These are phyloP conservation scores for Abrus precatorius DNA, from an alignment of 306 rosid genomes.

Conservation along the genomic window DNA sequence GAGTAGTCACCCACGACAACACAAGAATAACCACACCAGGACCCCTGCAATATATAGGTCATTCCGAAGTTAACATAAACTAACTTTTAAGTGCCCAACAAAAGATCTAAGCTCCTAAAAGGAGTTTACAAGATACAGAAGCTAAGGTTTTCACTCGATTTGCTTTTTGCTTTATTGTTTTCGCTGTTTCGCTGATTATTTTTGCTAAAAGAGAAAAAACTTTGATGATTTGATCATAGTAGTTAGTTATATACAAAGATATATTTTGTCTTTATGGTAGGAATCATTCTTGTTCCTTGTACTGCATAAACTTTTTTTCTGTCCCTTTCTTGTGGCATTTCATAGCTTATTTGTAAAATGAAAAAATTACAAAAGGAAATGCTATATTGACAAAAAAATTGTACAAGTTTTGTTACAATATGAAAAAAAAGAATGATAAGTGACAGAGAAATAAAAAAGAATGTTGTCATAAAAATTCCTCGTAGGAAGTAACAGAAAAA, in stretches of 20 bases:
- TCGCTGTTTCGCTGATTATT: too few relatives aligned
- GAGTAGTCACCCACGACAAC: slow-evolving; percentile 54
- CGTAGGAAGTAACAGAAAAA: neutral
- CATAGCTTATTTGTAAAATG: too few relatives aligned
- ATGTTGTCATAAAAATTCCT: too few relatives aligned
- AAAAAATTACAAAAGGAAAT: neutral
- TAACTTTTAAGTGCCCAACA: neutral
- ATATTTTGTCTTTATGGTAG: neutral
- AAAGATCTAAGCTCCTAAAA: too few relatives aligned
- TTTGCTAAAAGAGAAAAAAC: too few relatives aligned
- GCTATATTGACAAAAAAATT: too few relatives aligned
- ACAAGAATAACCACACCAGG: slow-evolving; percentile 74
- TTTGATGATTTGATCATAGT: neutral
- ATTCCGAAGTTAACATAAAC: neutral
- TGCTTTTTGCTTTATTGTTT: too few relatives aligned
- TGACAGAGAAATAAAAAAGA: too few relatives aligned
- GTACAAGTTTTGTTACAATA: too few relatives aligned
- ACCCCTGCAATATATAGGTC: slow-evolving; percentile 61
- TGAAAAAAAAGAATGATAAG: too few relatives aligned
- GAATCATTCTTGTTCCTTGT: neutral
- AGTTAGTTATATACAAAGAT: neutral
- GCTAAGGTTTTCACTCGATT: too few relatives aligned
- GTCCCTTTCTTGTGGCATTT: neutral
- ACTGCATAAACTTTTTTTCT: neutral
- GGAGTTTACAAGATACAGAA: too few relatives aligned